Evolutionary conservation across 176 grass and related monocot genomes (phyloP), one percentile per base, ranked within the genome.

Genomic region (Zoysia japonica): DNA sequence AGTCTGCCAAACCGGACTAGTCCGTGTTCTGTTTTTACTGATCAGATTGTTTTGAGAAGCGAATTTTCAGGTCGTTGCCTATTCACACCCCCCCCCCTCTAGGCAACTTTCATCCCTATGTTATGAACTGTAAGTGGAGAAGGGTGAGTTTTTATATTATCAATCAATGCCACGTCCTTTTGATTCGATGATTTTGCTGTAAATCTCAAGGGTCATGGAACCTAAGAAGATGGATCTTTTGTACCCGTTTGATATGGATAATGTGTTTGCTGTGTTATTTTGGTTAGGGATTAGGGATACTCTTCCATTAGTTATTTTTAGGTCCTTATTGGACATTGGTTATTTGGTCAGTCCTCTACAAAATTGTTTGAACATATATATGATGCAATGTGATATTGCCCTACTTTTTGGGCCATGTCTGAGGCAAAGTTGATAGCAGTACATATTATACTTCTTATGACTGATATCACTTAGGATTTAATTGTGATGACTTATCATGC

Each of bases 181-280:
- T 53, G 16, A 48, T 47, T 46, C 11, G 5, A 53, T 52, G 11
- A 61, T 53, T 65, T 52, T 0, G 11, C 67, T 85, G 51, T 47
- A 48, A 72, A 46, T 66, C 61, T 76, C 81, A 7, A 16, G 43
- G 17, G 37, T 37, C 75, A 49, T 70, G 82, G 44, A 81, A 5
- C 59, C 74, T 61, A 42, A 50, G 11, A 64, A 70, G 47, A 28
- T 76, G 43, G 11, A 60, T 8, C 9, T 85, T 41, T 45, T 85
- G 71, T 85, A 77, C 82, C 13, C 0, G 4, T 63, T 79, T 36
- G 6, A 48, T 13, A 40, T 72, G 56, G 42, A 67, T 50, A 76
- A 2, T 36, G 47, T 75, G 40, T 49, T 63, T 15, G 1, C 28
- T 20, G 36, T 82, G 9, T 28, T 72, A 36, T 66, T 64, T 76